Base-by-base conservation (phyloP, 257 asterid genomes). In the Scutellaria galericulata region DNA sequence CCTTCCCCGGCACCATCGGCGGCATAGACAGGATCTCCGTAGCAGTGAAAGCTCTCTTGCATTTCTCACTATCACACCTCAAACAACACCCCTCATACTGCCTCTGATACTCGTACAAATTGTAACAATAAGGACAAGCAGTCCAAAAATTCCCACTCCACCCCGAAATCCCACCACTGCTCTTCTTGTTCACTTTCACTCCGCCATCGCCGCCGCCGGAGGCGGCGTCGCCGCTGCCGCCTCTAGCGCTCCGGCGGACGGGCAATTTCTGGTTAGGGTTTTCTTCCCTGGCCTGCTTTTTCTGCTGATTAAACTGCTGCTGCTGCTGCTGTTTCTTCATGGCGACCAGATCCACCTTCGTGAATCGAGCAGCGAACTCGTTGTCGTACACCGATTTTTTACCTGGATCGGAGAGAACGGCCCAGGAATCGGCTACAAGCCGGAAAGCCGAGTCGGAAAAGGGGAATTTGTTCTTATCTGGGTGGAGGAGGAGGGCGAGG, bases 341-440 rank as follows among this genome's bases (percentile, higher is more conserved):
- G 31, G 84, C 71, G 22, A 51, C 82, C 57, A 89, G 84, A 87
- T 90, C 96, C 13, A 93, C 87, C 14, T 71, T 83, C 1, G 86
- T 22, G 80, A 81, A 87, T 1, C 85, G 75, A 7, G 91, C 62
- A 7, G 76, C 78, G 15, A 84, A 67, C 64, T 93, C 93, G 37
- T 46, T 66, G 54, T 93, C 98, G 67, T 61, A 89, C 42, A 45
- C 58, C 0, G 87, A 41, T 74, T 93, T 93, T 76, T 82, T 83
- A 2, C 42, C 78, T 3, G 95, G 86, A 84, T 93, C 96, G 9
- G 96, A 87, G 3, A 91, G 83, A 47, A 85, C 91, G 12, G 84
- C 90, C 97, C 96, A 93, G 0, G 98, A 89, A 58, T 93, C 97
- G 64, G 94, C 87, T 5, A 91, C 98, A 31, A 93, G 96, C 14